A percentile compares a stretch with the other conserved stretches of the same genome.
Conservation (phyloP, 805 yeast genomes). For the Isabelozyma pseudorhagii region DNA sequence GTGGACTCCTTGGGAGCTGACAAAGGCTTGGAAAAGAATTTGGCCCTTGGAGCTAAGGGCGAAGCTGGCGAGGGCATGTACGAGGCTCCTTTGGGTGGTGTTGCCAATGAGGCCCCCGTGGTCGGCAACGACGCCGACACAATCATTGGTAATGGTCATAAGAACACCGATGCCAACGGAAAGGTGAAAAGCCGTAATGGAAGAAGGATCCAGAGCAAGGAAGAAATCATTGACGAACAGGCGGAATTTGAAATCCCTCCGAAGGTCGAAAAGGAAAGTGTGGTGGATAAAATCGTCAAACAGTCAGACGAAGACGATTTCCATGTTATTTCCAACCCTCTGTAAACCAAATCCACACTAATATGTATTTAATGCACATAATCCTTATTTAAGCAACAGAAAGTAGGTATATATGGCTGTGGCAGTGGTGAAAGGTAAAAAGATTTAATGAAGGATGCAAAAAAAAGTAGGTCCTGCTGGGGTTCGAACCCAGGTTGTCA, state of each 20-base stretch:
- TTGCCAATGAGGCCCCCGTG: constrained; percentile 42
- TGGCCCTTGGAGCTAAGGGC: constrained; percentile 37
- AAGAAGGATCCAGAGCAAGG: constrained; percentile 1
- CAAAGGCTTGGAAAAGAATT: constrained; percentile 36
- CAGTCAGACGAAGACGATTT: not conserved
- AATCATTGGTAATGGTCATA: constrained; percentile 18
- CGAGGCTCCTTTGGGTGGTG: constrained; percentile 47
- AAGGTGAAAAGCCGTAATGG: constrained; percentile 1
- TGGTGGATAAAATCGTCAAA: not conserved
- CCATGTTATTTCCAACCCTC: not conserved
- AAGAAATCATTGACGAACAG: not conserved
- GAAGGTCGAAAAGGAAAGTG: constrained; percentile 1
- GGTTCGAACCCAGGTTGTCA: constrained; percentile 35
- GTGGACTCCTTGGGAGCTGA: constrained; percentile 27
- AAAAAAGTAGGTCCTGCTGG: constrained; percentile 22
- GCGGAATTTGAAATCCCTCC: not conserved
- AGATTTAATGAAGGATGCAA: not conserved
- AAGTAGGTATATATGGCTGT: no score
- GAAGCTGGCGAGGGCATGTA: constrained; percentile 36
- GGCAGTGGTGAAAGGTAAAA: no score
- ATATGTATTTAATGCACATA: not conserved
- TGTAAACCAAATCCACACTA: not conserved
- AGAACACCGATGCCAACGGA: constrained; percentile 5
- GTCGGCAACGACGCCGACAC: constrained; percentile 40
- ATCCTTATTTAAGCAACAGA: not conserved